phyloP scores from a whole-genome alignment of 371 early-diverging fungal species.

The Syncephalastrum racemosum region DNA sequence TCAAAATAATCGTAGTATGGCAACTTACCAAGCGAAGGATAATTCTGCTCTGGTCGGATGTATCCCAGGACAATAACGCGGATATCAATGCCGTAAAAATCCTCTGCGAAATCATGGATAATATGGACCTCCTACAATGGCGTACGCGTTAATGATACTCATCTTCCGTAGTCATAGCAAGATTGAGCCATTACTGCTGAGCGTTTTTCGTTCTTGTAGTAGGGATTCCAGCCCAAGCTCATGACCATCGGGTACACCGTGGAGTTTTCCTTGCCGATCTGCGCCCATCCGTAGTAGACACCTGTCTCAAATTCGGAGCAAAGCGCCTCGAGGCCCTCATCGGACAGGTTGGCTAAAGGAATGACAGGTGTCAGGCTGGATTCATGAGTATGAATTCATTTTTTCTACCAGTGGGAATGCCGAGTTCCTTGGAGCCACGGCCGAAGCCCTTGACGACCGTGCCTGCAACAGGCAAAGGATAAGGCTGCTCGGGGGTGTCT shows the following conservation, averaged over 20 bases:
- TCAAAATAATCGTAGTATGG: background rate
- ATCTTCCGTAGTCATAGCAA: background rate
- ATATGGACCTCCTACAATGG: slow-evolving; percentile 88
- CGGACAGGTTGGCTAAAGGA: slow-evolving; percentile 84
- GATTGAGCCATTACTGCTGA: slow-evolving; percentile 65
- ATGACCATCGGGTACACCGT: slow-evolving; percentile 93
- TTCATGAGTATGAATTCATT: background rate
- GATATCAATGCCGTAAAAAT: slow-evolving; percentile 90
- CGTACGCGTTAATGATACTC: background rate
- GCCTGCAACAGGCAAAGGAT: slow-evolving; percentile 75
- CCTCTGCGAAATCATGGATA: slow-evolving; percentile 80
- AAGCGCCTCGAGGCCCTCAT: slow-evolving; percentile 68
- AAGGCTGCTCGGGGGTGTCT: slow-evolving; percentile 58
- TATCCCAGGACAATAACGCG: slow-evolving; percentile 84
- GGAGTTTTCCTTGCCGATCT: slow-evolving; percentile 52
- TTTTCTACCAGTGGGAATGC: slow-evolving; percentile 91
- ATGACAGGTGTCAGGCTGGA: too few relatives aligned
- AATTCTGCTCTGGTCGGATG: slow-evolving; percentile 90
- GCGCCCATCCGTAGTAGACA: slow-evolving; percentile 95
- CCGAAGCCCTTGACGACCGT: slow-evolving; percentile 90
- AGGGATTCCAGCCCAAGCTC: slow-evolving; percentile 99
- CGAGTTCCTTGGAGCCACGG: slow-evolving; percentile 93
- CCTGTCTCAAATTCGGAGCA: slow-evolving; percentile 75
- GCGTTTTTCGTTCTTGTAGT: slow-evolving; percentile 93
- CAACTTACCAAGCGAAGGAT: slow-evolving; percentile 72